Evolutionary conservation across 805 yeast species (phyloP), one percentile per base, ranked within the genome.

Genomic region (Monosporozyma siamensis): DNA sequence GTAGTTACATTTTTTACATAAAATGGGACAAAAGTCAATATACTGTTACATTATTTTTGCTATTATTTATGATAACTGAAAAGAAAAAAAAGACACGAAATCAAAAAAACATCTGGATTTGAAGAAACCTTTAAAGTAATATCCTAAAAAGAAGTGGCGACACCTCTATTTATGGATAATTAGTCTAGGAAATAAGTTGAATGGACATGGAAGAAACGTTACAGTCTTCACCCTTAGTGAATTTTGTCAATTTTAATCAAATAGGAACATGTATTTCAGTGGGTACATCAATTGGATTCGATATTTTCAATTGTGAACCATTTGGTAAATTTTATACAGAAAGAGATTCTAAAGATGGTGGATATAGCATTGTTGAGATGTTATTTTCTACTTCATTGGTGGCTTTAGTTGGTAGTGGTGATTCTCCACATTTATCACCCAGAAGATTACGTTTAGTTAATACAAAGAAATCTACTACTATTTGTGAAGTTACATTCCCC

Each of bases 361-460:
- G 84, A 1, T 74, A 80, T 10, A 80, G 81, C 1, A 69, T 80
- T 3, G 74, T 81, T 17, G 90, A 83, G 56, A 82, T 83, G 90
- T 68, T 83, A n/a, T 82, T 79, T 53, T 70, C 78, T 30, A 80
- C 90, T 0, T 78, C 87, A 2, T 64, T 83, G 32, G 62, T 83
- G 23, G 88, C 85, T 4, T 67, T 80, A 11, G 87, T 82, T n/a
- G 86, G 82, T 0, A 56, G 77, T 26, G 88, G 88, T 0, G 85
- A 80, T 45, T 81, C 75, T 45, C 75, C 81, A 2, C 61, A 71
- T 4, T 70, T 77, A 54, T 77, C 86, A 7, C 94, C 95, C n/a
- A 71, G 96, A 46, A 77, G 88, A 49, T 71, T 90, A 46, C 79
- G 80, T 55, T 79, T 90, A 42, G 69, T 89, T 44, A 92, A 92